A percentile compares a stretch with the other conserved stretches of the same genome.
Evolutionary conservation across 495 filamentous ascomycete species (phyloP).

Genomic region (Platismatia glauca): DNA sequence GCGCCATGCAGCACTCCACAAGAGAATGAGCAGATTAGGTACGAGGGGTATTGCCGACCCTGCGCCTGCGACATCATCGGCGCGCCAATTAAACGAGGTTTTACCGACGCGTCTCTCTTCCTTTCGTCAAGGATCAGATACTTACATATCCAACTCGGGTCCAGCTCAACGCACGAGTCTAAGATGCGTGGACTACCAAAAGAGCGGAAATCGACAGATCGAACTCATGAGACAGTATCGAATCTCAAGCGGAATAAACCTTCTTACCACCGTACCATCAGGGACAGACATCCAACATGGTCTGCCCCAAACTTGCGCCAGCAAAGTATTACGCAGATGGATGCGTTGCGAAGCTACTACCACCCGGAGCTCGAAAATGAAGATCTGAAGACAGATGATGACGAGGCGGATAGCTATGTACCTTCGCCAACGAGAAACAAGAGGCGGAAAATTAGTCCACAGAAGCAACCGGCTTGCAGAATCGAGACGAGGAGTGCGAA

Average conservation of each 20-base stretch:
- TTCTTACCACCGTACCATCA: conserved; percentile 4
- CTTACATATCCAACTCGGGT: not conserved
- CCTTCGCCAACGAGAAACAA: conserved; percentile 5
- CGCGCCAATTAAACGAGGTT: not conserved
- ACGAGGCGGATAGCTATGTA: conserved; percentile 10
- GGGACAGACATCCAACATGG: conserved; percentile 7
- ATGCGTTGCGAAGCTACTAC: conserved; percentile 14
- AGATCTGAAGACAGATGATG: conserved; percentile 13
- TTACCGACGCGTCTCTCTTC: not conserved
- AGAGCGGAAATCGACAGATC: conserved; percentile 1
- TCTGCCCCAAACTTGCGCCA: conserved; percentile 20
- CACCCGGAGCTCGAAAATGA: conserved; percentile 17
- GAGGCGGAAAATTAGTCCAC: conserved; percentile 10
- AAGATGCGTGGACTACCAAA: conserved; percentile 2
- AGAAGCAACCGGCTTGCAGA: conserved; percentile 1
- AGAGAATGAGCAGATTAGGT: no score
- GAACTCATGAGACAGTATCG: not conserved
- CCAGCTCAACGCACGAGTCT: no score
- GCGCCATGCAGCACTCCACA: not conserved
- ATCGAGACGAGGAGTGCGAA: conserved; percentile 17
- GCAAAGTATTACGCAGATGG: conserved; percentile 29
- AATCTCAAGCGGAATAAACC: conserved; percentile 6
- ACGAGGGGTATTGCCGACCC: not conserved
- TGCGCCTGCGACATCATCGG: not conserved
- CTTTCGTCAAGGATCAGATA: no score